Conservation (phyloP, 2,329 filamentous ascomycete species). For the Alternaria novae-zelandiae region DNA sequence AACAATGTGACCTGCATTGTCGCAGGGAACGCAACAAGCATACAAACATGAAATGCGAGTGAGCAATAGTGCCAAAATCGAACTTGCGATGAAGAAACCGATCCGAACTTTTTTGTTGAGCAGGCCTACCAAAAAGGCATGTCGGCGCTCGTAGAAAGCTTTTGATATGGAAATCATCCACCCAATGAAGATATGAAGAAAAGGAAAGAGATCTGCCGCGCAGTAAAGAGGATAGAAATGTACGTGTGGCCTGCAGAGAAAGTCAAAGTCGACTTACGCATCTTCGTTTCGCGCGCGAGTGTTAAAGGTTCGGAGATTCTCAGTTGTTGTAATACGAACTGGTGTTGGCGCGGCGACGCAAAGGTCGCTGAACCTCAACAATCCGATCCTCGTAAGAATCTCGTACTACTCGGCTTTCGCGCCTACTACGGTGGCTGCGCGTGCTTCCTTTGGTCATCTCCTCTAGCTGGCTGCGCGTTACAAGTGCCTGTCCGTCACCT, state of each 20-base stretch:
- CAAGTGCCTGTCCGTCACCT: slow-evolving; percentile 25
- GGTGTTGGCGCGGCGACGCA: slow-evolving; percentile 26
- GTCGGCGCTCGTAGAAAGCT: slow-evolving; percentile 20
- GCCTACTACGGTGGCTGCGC: slow-evolving; percentile 34
- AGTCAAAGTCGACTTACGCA: background rate
- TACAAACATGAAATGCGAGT: slow-evolving; percentile 28
- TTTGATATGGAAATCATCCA: slow-evolving; percentile 20
- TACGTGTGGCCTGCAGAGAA: slow-evolving; percentile 12
- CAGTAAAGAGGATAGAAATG: background rate
- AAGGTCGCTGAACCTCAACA: slow-evolving; percentile 22
- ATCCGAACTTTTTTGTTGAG: slow-evolving; percentile 27
- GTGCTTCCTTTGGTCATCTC: slow-evolving; percentile 38
- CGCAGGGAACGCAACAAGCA: slow-evolving; percentile 35
- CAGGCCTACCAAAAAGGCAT: slow-evolving; percentile 2
- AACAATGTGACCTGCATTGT: slow-evolving; percentile 45
- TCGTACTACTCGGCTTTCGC: slow-evolving; percentile 23
- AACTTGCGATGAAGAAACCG: slow-evolving; percentile 16
- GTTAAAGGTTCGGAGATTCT: slow-evolving; percentile 2
- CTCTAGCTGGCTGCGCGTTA: slow-evolving; percentile 37
- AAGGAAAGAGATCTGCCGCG: background rate
- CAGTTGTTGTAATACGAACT: slow-evolving; percentile 24
- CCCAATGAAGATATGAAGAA: background rate
- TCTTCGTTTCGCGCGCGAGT: background rate
- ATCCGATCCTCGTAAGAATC: slow-evolving; percentile 20
- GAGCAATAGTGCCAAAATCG: slow-evolving; percentile 32